Base-by-base conservation (phyloP, 129 eudicot species). In the Lactuca sativa region DNA sequence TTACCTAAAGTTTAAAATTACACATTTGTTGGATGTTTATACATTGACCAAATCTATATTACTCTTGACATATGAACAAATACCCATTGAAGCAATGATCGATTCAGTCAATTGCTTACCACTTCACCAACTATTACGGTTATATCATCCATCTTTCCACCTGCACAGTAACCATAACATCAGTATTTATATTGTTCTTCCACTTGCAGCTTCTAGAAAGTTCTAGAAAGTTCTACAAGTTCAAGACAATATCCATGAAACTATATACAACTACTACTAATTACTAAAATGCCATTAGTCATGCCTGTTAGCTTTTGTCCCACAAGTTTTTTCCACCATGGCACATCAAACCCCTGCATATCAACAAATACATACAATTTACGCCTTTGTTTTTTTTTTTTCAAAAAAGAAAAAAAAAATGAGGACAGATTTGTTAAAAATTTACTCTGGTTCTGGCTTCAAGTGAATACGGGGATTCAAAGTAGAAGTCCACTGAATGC, bases 141-240 rank as follows among this genome's bases (percentile, higher is more conserved):
- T 62, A 92, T 84, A 77, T 92, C 98, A 71, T 92, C 98, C 76
- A 86, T 83, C 86, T 92, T 92, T 60, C 98, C 98, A 38, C 97
- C 97, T 91, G 81, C 80, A 69, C 47, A 78, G 2, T 13, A 72
- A 74, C 34, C 25, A 43, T 11, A 52, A 15, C 2, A 3, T 63
- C 41, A 11, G 13, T 59, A 56, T 43, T 25, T 9, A 64, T 2
- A 7, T 1, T 56, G 32, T 25, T 25, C 30, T 25, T 25, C 2
- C 30, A 15, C 56, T 66, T 59, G 41, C 41, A 59, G 5, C 9
- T 36, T 72, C 30, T 62, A 17, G 5, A n/a, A 25, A 48, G 43
- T 66, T 10, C 21, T 32, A 66, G 25, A 21, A 21, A 21, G 21
- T 21, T 21, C 21, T 21, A 21, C 21, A 25, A 51, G 15, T 17